These are phyloP conservation scores for Colletotrichum coccodes DNA, from an alignment of 2,329 filamentous ascomycete species.

Conservation along the genomic window DNA sequence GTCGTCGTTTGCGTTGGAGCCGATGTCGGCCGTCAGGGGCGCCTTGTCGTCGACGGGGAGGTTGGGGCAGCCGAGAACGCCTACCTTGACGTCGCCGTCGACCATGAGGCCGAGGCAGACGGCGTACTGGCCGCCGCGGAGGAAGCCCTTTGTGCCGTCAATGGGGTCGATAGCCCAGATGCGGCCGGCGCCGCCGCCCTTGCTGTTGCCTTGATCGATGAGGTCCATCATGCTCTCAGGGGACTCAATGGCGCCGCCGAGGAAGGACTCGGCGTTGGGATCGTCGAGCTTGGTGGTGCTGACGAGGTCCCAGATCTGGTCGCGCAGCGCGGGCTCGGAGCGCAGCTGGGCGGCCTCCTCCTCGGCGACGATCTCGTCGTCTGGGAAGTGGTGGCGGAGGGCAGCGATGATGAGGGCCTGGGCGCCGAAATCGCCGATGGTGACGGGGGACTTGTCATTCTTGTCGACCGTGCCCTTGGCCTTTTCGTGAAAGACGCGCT, in stretches of 20 bases:
- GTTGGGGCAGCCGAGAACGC: conserved; percentile 95
- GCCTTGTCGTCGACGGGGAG: conserved; percentile 86
- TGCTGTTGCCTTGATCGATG: conserved; percentile 75
- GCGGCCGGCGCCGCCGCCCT: conserved; percentile 77
- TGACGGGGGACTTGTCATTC: conserved; percentile 95
- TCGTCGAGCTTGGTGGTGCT: conserved; percentile 76
- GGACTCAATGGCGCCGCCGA: conserved; percentile 75
- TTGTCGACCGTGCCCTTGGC: conserved; percentile 95
- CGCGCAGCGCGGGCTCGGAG: conserved; percentile 72
- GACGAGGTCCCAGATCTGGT: conserved; percentile 85
- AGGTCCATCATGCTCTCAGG: conserved; percentile 74
- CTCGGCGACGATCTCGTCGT: conserved; percentile 92
- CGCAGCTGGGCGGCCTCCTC: conserved; percentile 89
- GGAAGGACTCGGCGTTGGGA: conserved; percentile 68
- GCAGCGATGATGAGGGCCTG: conserved; percentile 96
- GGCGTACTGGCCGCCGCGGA: conserved; percentile 95
- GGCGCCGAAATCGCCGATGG: conserved; percentile 96
- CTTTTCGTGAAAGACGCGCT: conserved; percentile 76
- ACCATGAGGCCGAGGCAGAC: conserved; percentile 93
- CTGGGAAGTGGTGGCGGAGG: conserved; percentile 87
- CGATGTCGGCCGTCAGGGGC: conserved; percentile 76
- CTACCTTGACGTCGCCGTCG: conserved; percentile 92
- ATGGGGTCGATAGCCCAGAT: conserved; percentile 99
- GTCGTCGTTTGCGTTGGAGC: conserved; percentile 77
- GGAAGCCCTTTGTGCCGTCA: conserved; percentile 96